Base-by-base conservation (phyloP, 1,139 yeast genomes). In the Kazachstania sp. region DNA sequence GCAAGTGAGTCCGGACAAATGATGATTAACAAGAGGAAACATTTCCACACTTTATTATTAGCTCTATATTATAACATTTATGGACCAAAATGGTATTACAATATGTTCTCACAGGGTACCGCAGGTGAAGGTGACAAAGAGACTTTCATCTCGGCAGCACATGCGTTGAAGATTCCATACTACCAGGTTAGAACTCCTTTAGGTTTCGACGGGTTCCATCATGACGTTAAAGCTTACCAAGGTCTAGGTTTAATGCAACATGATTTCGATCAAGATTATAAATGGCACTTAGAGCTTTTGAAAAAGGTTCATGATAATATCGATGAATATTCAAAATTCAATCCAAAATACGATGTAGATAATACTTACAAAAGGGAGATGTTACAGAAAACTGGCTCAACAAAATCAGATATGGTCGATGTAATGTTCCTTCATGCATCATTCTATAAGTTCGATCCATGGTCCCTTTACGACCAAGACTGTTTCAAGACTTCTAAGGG, bases 51-150 rank as follows among this genome's bases (percentile, higher is more conserved):
- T 0, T 61, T 80, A 44, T 54, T 79, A 35, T 65, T 79, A 23
- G 71, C 83, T 1, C 64, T 78, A 44, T 80, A 78, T 57, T 80
- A 80, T 60, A 79, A 79, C 54, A 64, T 67, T 40, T 71, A 71
- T 61, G 83, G 83, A 0, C 79, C 79, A 31, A 67, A 69, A 32
- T 77, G 72, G 61, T 79, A 74, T 59, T 76, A 78, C 53, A 72
- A 73, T n/a, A 57, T 79, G 47, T 61, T 78, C 42, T 73, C 78
- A 11, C 81, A 77, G 60, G 81, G 80, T 51, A 75, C 79, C 30
- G 77, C 81, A 5, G 82, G 82, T 44, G 78, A 77, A 59, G 83
- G 83, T 53, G 83, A 78, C 59, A 79, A 79, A 57, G 85, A 80
- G 54, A 79, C 84, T 0, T 75, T 78, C 51, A 71, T 76, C 39